Base-by-base conservation (phyloP, 2,329 filamentous ascomycete genomes). In the Escovopsis sp. region DNA sequence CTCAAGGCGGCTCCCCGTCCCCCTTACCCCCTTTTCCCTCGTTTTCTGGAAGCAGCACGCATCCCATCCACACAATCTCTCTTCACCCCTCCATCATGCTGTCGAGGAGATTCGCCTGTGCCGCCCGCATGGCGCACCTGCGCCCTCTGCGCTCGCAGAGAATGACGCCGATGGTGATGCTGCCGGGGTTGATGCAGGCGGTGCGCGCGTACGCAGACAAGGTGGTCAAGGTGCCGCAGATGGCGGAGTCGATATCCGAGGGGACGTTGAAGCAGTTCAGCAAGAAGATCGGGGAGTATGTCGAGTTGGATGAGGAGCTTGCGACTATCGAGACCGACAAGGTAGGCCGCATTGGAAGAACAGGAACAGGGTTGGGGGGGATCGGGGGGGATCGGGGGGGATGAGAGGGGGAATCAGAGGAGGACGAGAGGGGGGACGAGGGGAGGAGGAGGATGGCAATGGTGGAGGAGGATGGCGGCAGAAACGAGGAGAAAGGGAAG, bases 281-380 rank as follows among this genome's bases (percentile, higher is more conserved):
- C 51, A 96, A 96, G 58, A 58, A 88, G 62, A 67, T 94, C 48
- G 90, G 90, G 51, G 90, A 98, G 57, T 87, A 76, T 49, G 87
- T 98, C 35, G 86, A 93, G 65, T 79, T 79, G 51, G 90, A 98
- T 54, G 90, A 96, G 63, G 90, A 98, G 59, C 88, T 98, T 57
- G 90, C 90, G 23, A 94, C 88, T 34, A 98, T 98, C 53, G 90
- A 98, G 63, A 98, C 90, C 12, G 90, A 98, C 71, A 98, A 98
- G 77, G 84, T 85, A 64, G 43, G 56, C 38, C 25, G 19, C n/a
- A n/a, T n/a, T n/a, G n/a, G n/a, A n/a, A n/a, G n/a, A n/a, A n/a
- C n/a, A n/a, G n/a, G n/a, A n/a, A n/a, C n/a, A n/a, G n/a, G n/a
- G n/a, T n/a, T n/a, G n/a, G n/a, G n/a, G n/a, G n/a, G n/a, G n/a